Evolutionary conservation across 108 stramenopile genomes (phyloP).

Genomic region (Cyclotella sp.): DNA sequence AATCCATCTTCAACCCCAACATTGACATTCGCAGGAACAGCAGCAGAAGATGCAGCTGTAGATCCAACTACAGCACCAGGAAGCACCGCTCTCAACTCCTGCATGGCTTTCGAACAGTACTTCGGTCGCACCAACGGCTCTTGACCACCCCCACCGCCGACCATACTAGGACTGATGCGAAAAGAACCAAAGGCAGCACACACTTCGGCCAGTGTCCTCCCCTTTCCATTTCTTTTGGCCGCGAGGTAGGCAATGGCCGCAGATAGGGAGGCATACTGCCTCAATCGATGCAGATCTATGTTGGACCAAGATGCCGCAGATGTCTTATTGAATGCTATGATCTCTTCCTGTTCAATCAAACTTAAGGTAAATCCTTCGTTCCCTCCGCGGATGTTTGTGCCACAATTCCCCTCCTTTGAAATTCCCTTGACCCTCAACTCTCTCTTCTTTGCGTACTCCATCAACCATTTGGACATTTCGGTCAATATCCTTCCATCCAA

Average conservation of each 20-base stretch:
- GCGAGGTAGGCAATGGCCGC: slow-evolving; percentile 39
- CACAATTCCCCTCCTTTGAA: slow-evolving; percentile 9
- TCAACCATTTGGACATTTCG: slow-evolving; percentile 18
- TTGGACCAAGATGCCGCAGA: slow-evolving; percentile 1
- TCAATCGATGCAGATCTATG: slow-evolving; percentile 32
- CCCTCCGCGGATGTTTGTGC: background rate
- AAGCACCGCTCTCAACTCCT: slow-evolving; percentile 34
- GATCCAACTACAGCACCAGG: slow-evolving; percentile 15
- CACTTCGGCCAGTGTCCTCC: slow-evolving; percentile 38
- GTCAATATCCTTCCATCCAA: slow-evolving; percentile 17
- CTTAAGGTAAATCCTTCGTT: slow-evolving; percentile 3
- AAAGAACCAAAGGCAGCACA: slow-evolving; percentile 46
- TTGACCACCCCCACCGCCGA: background rate
- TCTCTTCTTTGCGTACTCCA: slow-evolving; percentile 24
- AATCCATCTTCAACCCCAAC: background rate
- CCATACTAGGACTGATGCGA: background rate
- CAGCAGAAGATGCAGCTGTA: background rate
- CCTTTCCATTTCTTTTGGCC: slow-evolving; percentile 33
- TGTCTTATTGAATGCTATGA: background rate
- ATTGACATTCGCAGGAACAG: background rate
- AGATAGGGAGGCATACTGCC: slow-evolving; percentile 40
- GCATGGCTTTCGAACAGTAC: slow-evolving; percentile 46
- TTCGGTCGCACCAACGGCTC: slow-evolving; percentile 46
- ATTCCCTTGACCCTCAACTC: slow-evolving; percentile 38
- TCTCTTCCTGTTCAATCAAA: background rate